phyloP scores from a whole-genome alignment of 331 rosid genomes.

The Malus hybrid region DNA sequence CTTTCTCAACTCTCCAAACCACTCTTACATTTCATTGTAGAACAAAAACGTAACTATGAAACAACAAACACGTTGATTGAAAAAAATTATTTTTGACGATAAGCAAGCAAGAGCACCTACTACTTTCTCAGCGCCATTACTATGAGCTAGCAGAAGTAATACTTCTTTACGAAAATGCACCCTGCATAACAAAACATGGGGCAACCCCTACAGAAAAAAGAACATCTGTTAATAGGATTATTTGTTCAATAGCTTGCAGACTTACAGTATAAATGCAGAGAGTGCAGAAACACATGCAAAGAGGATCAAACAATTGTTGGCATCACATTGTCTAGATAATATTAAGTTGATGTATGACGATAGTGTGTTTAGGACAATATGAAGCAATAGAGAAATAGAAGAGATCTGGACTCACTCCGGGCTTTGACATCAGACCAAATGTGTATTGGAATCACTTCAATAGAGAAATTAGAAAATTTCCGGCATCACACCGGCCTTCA shows the following conservation, averaged over 20 bases:
- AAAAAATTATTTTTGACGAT: conserved; percentile 51
- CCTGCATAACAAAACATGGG: conserved; percentile 77
- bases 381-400: no score
- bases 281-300: not conserved
- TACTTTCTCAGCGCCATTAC: conserved; percentile 63
- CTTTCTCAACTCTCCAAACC: no score
- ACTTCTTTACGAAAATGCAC: conserved; percentile 73
- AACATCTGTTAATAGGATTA: conserved; percentile 16
- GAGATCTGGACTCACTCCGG: no score
- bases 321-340: not conserved
- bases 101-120: conserved; percentile 86
- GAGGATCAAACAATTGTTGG: not conserved
- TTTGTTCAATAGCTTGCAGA: not conserved
- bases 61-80: no score
- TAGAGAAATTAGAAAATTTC: no score
- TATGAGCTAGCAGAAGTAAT: conserved; percentile 80
- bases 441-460: no score
- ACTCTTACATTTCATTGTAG: no score
- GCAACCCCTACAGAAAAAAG: conserved; percentile 66
- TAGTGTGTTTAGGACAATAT: no score
- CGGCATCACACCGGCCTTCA: no score
- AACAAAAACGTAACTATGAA: no score
- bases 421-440: no score
- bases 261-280: not conserved
- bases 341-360: no score